Conservation (phyloP, 306 rosid genomes). For the Mimosa bimucronata region DNA sequence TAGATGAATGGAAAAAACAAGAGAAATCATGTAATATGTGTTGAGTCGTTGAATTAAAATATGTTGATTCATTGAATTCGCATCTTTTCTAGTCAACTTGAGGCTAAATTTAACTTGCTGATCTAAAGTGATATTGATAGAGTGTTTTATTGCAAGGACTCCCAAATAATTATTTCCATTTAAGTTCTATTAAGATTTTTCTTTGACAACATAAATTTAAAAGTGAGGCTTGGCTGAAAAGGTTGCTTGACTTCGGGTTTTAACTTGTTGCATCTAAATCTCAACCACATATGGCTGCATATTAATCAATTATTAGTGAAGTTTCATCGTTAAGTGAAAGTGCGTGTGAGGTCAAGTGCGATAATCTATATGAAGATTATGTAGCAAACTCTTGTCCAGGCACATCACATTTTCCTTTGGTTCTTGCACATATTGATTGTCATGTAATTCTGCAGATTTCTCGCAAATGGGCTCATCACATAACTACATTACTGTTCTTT, state of each 20-base stretch:
- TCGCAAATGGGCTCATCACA: slow-evolving; percentile 70
- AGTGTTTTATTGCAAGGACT: background rate
- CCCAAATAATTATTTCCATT: background rate
- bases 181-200: background rate
- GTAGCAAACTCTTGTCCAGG: background rate
- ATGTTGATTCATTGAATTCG: background rate
- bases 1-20: background rate
- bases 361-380: background rate
- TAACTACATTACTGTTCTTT: slow-evolving; percentile 71
- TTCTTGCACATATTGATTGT: slow-evolving; percentile 13
- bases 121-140: background rate
- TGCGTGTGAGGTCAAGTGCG: background rate
- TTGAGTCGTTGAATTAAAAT: slow-evolving; percentile 1
- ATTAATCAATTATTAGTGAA: background rate
- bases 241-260: background rate
- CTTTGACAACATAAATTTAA: background rate
- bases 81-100: background rate
- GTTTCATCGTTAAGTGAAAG: background rate
- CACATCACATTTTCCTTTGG: background rate
- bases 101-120: background rate
- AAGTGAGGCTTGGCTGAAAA: background rate
- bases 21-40: background rate
- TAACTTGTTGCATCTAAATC: background rate
- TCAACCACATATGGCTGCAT: background rate
- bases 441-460: slow-evolving; percentile 56